A percentile compares a stretch with the other conserved stretches of the same genome.
Conservation (phyloP, 345 rosid species). For the Lenwebbia sp. region DNA sequence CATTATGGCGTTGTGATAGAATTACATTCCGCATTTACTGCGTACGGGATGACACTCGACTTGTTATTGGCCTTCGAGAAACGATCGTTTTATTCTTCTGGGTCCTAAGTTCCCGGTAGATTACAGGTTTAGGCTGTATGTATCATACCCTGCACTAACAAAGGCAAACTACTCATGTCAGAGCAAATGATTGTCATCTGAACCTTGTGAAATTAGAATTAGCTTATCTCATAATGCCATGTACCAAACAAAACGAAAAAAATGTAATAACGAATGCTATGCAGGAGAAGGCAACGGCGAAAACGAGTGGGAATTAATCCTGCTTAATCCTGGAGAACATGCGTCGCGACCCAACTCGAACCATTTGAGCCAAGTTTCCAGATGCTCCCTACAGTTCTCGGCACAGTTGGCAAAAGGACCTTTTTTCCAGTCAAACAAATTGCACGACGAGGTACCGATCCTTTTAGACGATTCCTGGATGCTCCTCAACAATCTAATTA, state of each 20-base stretch:
- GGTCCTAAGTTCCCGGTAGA: not conserved
- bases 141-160: not conserved
- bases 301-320: not conserved
- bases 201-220: not conserved
- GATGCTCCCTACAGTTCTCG: not conserved
- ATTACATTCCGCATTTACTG: not conserved
- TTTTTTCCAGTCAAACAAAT: not conserved
- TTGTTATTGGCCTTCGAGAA: not conserved
- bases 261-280: rapidly evolving
- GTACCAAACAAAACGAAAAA: not conserved
- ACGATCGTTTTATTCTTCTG: not conserved
- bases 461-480: not conserved
- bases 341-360: rapidly evolving
- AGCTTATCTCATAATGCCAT: not conserved
- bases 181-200: not conserved
- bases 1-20: not conserved
- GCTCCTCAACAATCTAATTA: not conserved
- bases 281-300: not conserved
- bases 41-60: rapidly evolving
- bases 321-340: not conserved
- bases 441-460: not conserved
- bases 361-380: not conserved
- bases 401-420: not conserved
- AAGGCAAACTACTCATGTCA: not conserved
- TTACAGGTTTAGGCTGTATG: not conserved